Base-by-base conservation (phyloP, 2,329 filamentous ascomycete species). In the Chaetomium sp. region DNA sequence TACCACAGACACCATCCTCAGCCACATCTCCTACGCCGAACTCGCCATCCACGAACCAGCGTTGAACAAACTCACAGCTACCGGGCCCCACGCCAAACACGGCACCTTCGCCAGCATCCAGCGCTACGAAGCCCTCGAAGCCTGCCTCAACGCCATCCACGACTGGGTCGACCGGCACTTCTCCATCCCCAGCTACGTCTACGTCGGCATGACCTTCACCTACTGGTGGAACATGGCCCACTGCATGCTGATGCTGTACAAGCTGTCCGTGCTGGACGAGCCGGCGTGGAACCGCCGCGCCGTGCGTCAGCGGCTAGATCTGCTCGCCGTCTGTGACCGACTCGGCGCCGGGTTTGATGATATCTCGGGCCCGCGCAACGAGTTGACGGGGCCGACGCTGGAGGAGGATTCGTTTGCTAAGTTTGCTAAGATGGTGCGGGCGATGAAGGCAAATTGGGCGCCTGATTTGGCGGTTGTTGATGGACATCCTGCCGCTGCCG, bases 1-100 rank as follows among this genome's bases (percentile, higher is more conserved):
- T n/a, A 41, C 36, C 32, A 6, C 35, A 76, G 74, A 68, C 4
- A 59, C 69, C 2, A 60, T 75, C 14, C 62, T 64, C 9, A 67
- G 68, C 4, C 65, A 71, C n/a, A 56, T 76, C 1, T 65, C 67
- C 55, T 67, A 66, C 42, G 62, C 69, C 2, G 72, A 74, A 11
- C 64, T 73, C 12, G 58, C 67, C 5, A 69, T 77, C 40, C 63
- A 69, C n/a, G 71, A 76, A 37, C 55, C 66, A 65, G 64, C 66
- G 62, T 33, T 68, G 51, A 27, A 53, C 35, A 59, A 58, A 14
- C 58, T 54, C 3, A 58, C 54, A 9, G 5, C 41, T 3, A 27
- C 19, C 19, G 2, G n/a, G 51, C 0, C 37, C 51, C 1, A 49
- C 19, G 19, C 19, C 19, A 27, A 27, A 2, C 19, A 37, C 33